Conservation (phyloP, 2,329 filamentous ascomycete species). For the Chrysoporthe deuterocubensis region DNA sequence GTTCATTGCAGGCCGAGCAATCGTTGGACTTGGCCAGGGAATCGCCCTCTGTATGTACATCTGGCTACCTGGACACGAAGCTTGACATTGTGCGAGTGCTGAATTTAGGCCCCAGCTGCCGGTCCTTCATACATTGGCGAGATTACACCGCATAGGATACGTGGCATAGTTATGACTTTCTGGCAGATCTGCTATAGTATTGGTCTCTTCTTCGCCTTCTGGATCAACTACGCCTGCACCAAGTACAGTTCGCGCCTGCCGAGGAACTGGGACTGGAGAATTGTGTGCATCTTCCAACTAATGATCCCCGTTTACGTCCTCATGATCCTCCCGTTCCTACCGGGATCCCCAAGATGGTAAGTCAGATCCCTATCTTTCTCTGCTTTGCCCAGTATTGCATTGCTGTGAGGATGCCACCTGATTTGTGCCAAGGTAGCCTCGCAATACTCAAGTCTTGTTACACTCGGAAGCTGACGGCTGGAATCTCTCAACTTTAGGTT, state of each 20-base stretch:
- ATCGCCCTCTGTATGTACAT: slow-evolving; percentile 53
- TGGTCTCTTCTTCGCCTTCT: slow-evolving; percentile 61
- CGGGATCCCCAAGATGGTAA: slow-evolving; percentile 71
- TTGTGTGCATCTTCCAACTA: slow-evolving; percentile 74
- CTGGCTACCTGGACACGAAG: too few species aligned
- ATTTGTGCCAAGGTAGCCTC: background rate
- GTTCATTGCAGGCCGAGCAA: slow-evolving; percentile 70
- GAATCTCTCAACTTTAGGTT: slow-evolving; percentile 10
- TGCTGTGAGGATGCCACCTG: background rate
- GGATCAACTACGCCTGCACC: slow-evolving; percentile 65
- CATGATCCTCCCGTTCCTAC: slow-evolving; percentile 64
- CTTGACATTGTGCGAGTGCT: slow-evolving; percentile 27
- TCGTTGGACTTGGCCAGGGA: slow-evolving; percentile 73
- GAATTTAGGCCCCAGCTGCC: slow-evolving; percentile 55
- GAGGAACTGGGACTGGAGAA: slow-evolving; percentile 73
- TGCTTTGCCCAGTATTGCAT: background rate
- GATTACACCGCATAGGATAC: slow-evolving; percentile 65
- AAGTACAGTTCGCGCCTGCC: slow-evolving; percentile 47
- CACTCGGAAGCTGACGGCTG: background rate
- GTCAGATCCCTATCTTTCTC: slow-evolving; percentile 39
- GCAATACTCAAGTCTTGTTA: background rate
- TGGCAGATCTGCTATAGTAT: slow-evolving; percentile 53
- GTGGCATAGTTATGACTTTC: slow-evolving; percentile 70
- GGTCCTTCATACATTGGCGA: slow-evolving; percentile 75
- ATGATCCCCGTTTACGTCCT: slow-evolving; percentile 67